Base-by-base conservation (phyloP, 2,329 filamentous ascomycete genomes). In the Coniella vitis region DNA sequence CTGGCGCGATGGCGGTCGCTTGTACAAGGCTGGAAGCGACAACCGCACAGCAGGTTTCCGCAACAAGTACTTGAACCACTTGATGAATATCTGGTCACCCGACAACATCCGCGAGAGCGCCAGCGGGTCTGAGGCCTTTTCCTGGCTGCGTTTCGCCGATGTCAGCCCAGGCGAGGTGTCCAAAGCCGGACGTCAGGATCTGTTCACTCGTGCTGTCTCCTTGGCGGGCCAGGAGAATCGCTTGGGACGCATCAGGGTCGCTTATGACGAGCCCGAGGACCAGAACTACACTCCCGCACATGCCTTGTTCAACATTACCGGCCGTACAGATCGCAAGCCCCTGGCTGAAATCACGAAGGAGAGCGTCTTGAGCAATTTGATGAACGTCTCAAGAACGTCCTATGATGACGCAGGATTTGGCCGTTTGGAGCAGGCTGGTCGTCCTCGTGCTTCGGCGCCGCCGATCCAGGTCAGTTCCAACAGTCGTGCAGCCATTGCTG, bases 71-170 rank as follows among this genome's bases (percentile, higher is more conserved):
- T 68, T 97, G 19, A 70, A 79, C 29, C 83, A 94, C 56, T 69
- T 95, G 67, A 84, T 97, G 82, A 96, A 94, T 61, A 83, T 98
- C 45, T 98, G 88, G 83, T 81, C 82, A 1, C 84, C 88, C 0
- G 83, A 91, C 43, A 81, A 96, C 58, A 78, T 96, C 38, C 75
- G 76, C 12, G 70, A 80, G 41, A 88, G 81, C 56, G 67, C 76
- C 10, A 71, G 75, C 19, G 75, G 77, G 1, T 73, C 77, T 43
- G 78, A 81, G 13, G 77, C 82, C 2, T 97, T 97, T 65, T 91
- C 90, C 0, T 98, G 90, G 82, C 74, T 97, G 51, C 83, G 90
- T 4, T 95, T 98, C 60, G 80, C 86, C 3, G 88, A 95, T 58
- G 73, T 77, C 0, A 93, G 89, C 13, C 72, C 83, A 2, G 74